Evolutionary conservation across 225 moss, liverwort and hornwort genomes (phyloP).

Genomic region (Thuidium tamariscinum): DNA sequence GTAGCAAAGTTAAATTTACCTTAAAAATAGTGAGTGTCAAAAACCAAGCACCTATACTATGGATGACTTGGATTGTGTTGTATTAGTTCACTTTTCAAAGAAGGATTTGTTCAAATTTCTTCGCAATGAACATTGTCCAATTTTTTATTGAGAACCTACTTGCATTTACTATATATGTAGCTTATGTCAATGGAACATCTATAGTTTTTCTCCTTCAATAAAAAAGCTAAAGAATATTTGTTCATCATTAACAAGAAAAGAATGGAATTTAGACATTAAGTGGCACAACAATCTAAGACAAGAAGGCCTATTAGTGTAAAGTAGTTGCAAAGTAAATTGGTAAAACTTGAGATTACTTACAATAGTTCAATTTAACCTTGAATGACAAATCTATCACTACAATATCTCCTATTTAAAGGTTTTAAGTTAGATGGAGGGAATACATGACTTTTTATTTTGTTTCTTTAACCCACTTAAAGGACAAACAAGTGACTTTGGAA

Average conservation of each 20-base stretch:
- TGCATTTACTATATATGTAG: not conserved
- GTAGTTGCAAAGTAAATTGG: no score
- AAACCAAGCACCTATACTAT: not conserved
- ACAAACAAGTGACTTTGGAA: no score
- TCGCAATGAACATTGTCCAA: fast-evolving
- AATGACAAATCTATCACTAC: fast-evolving
- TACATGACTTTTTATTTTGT: not conserved
- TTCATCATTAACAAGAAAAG: not conserved
- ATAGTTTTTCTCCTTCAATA: fast-evolving
- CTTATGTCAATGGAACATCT: fast-evolving
- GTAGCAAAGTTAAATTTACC: fast-evolving
- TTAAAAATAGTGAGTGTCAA: no score
- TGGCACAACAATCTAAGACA: not conserved
- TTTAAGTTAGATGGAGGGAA: no score
- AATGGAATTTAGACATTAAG: not conserved
- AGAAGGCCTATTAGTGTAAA: not conserved
- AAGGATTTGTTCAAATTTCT: not conserved
- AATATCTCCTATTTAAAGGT: no score
- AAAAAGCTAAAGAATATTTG: not conserved
- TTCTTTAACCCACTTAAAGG: no score
- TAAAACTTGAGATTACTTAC: no score
- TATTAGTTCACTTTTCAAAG: not conserved
- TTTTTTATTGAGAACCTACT: not conserved
- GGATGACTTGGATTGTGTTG: not conserved
- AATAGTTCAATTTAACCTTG: no score